Evolutionary conservation across 768 basidiomycete species (phyloP).

Genomic region (Mycena indigotica): DNA sequence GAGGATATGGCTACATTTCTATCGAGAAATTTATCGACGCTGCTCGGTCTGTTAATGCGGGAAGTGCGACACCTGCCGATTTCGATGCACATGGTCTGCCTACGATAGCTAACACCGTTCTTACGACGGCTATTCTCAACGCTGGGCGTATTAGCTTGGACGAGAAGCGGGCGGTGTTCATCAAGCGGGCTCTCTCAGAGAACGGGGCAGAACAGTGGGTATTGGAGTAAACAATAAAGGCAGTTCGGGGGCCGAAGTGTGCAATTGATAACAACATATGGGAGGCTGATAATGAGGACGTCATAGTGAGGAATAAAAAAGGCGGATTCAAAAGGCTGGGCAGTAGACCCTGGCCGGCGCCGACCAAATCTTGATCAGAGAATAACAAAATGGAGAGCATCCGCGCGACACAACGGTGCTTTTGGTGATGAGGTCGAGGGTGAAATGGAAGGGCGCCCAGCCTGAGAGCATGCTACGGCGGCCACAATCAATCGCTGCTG

Average conservation of each 20-base stretch:
- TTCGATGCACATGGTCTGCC: slow-evolving; percentile 83
- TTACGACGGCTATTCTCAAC: slow-evolving; percentile 86
- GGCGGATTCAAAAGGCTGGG: neutral
- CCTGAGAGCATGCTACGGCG: slow-evolving; percentile 18
- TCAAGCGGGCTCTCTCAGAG: slow-evolving; percentile 71
- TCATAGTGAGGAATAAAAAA: neutral
- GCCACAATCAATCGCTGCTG: slow-evolving; percentile 7
- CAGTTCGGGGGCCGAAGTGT: too few species aligned
- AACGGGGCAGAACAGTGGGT: slow-evolving; percentile 67
- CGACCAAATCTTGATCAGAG: neutral
- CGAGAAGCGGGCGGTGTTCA: slow-evolving; percentile 82
- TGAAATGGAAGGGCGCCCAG: slow-evolving; percentile 21
- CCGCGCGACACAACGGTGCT: slow-evolving; percentile 13
- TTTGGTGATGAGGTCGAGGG: slow-evolving; percentile 22
- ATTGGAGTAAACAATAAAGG: slow-evolving; percentile 69
- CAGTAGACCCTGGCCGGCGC: neutral
- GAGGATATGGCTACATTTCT: slow-evolving; percentile 89
- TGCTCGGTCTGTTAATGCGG: slow-evolving; percentile 75
- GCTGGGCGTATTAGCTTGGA: slow-evolving; percentile 90
- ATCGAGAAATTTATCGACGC: slow-evolving; percentile 93
- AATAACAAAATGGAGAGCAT: neutral
- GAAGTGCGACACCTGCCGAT: slow-evolving; percentile 61
- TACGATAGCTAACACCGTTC: slow-evolving; percentile 85
- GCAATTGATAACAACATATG: slow-evolving; percentile 1
- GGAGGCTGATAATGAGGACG: slow-evolving; percentile 1